phyloP scores from a whole-genome alignment of 371 early-diverging fungal genomes.

The Apophysomyces ossiformis region DNA sequence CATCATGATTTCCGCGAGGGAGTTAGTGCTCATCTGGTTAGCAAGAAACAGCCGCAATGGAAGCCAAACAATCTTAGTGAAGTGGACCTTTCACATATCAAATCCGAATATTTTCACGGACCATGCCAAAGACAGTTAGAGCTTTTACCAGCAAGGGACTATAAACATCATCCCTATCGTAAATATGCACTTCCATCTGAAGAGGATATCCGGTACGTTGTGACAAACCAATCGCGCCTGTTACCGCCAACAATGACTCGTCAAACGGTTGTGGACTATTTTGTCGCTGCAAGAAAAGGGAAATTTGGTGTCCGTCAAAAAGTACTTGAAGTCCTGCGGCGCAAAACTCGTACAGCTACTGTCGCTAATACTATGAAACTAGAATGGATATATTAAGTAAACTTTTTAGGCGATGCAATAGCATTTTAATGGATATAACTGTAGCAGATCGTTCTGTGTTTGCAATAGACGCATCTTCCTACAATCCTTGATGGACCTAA shows the following conservation, averaged over 20 bases:
- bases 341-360: conserved; percentile 43
- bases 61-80: conserved; percentile 57
- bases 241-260: conserved; percentile 42
- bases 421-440: no score
- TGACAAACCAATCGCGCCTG: conserved; percentile 53
- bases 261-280: conserved; percentile 65
- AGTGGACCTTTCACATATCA: conserved; percentile 56
- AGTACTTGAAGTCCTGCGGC: conserved; percentile 61
- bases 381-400: conserved; percentile 24
- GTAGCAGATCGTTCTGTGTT: no score
- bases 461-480: no score
- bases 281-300: conserved; percentile 47
- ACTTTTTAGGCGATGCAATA: no score
- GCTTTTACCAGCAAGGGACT: conserved; percentile 17
- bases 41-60: conserved; percentile 74
- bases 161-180: conserved; percentile 64
- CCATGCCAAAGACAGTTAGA: conserved; percentile 18
- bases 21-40: conserved; percentile 71
- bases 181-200: conserved; percentile 74
- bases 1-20: conserved; percentile 78
- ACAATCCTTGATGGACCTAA: no score
- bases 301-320: conserved; percentile 72
- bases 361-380: conserved; percentile 5
- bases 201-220: conserved; percentile 58
- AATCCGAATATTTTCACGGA: conserved; percentile 49